These are phyloP conservation scores for Phytophthora pinifolia DNA, from an alignment of 352 stramenopile genomes.

Conservation along the genomic window DNA sequence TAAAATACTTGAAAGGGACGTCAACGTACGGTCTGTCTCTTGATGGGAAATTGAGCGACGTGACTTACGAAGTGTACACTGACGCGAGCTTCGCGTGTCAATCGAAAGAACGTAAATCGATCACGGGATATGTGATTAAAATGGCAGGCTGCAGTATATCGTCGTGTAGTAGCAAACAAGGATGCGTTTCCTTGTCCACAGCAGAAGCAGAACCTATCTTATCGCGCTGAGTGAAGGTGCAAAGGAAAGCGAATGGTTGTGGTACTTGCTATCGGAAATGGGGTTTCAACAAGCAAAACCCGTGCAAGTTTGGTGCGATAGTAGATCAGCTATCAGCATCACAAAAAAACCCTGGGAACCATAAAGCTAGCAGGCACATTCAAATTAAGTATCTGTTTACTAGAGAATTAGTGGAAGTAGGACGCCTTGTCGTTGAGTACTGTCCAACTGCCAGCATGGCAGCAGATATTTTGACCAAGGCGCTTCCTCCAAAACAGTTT, in stretches of 20 bases:
- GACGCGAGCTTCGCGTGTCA: conserved; percentile 1
- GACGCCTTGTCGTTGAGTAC: no score
- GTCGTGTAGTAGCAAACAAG: conserved; percentile 1
- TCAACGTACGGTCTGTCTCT: no score
- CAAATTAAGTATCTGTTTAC: neutral
- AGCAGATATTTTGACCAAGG: conserved; percentile 2
- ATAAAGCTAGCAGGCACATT: neutral
- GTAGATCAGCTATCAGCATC: neutral
- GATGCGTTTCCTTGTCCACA: no score
- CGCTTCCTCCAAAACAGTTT: neutral
- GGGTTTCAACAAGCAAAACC: neutral
- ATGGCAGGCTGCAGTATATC: conserved; percentile 3
- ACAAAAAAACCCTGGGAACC: neutral
- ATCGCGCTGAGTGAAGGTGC: conserved; percentile 1
- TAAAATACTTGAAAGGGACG: no score
- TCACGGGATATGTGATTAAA: conserved; percentile 1
- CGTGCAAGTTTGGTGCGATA: conserved; percentile 3
- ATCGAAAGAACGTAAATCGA: conserved; percentile 4
- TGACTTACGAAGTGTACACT: no score
- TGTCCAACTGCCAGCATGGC: no score
- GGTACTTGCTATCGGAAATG: neutral
- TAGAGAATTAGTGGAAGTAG: neutral
- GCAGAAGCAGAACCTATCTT: neutral
- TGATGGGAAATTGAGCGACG: no score
- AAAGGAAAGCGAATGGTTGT: conserved; percentile 1